These are phyloP conservation scores for Russula sp. DNA, from an alignment of 768 basidiomycete genomes.

Conservation along the genomic window DNA sequence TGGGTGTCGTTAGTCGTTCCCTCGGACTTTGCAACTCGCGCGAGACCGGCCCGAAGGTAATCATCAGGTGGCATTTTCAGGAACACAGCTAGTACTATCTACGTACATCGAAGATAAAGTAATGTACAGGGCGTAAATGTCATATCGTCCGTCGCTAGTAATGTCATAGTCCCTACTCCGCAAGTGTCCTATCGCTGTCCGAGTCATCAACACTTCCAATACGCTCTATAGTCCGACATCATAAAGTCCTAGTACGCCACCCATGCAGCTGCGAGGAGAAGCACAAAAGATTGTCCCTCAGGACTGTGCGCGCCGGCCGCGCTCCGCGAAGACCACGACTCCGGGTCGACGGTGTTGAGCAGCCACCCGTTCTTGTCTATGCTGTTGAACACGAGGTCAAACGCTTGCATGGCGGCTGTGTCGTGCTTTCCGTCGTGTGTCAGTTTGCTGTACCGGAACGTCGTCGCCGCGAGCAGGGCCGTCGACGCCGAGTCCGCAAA, in stretches of 20 bases:
- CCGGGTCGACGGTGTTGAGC: constrained; percentile 16
- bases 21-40: no score
- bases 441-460: constrained; percentile 45
- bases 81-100: no score
- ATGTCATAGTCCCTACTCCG: not conserved
- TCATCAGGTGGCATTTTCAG: no score
- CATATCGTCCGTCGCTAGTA: not conserved
- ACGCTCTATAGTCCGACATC: not conserved
- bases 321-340: not conserved
- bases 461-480: constrained; percentile 48
- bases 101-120: not conserved
- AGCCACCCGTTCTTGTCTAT: constrained; percentile 30
- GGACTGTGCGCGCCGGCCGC: constrained; percentile 12
- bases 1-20: no score
- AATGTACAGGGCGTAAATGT: not conserved
- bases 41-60: no score
- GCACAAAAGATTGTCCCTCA: constrained; percentile 21
- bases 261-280: constrained; percentile 22
- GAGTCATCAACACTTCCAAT: not conserved
- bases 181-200: not conserved
- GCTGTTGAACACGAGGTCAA: constrained; percentile 33
- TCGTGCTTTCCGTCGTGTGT: constrained; percentile 34
- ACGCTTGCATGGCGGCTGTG: constrained; percentile 35
- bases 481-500: constrained; percentile 51
- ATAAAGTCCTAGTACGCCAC: not conserved